Conservation (phyloP, 1,284 basidiomycete genomes). For the Trichosporon sp. region DNA sequence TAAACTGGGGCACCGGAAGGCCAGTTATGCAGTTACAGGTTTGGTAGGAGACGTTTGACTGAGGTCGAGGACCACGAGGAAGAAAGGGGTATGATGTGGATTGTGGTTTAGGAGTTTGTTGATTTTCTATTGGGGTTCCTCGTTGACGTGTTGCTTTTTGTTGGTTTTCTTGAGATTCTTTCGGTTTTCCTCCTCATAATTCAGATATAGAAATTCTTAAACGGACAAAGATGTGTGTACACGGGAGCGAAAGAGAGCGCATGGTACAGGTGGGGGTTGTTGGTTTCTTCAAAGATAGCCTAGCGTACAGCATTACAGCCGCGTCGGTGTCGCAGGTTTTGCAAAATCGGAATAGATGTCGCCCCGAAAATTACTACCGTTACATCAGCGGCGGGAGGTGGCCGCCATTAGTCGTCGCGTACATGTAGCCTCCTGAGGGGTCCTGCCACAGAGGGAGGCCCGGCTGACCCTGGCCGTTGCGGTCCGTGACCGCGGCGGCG, state of each 20-base stretch:
- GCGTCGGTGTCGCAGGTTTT: conserved; percentile 14
- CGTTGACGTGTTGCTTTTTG: not conserved
- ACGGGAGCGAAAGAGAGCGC: conserved; percentile 12
- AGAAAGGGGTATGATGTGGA: conserved; percentile 14
- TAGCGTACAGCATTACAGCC: conserved; percentile 18
- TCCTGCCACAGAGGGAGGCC: conserved; percentile 24
- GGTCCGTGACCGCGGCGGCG: conserved; percentile 14
- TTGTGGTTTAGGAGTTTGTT: conserved; percentile 1
- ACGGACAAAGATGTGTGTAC: conserved; percentile 20
- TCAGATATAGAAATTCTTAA: conserved; percentile 6
- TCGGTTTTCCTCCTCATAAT: not conserved
- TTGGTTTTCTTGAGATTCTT: conserved; percentile 4
- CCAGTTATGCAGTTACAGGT: conserved; percentile 17
- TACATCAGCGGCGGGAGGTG: conserved; percentile 24
- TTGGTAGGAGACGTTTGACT: not conserved
- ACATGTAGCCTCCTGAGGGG: conserved; percentile 23
- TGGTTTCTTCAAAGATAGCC: conserved; percentile 6
- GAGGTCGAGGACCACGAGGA: not conserved
- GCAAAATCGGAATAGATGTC: conserved; percentile 7
- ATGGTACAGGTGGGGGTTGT: conserved; percentile 8
- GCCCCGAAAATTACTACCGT: conserved; percentile 8
- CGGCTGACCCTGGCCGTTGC: conserved; percentile 18
- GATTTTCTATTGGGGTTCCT: conserved; percentile 3
- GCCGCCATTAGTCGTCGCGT: conserved; percentile 19
- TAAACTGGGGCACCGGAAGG: conserved; percentile 2